Conservation (phyloP, 495 filamentous ascomycete species). For the Aspergillus asperescens region DNA sequence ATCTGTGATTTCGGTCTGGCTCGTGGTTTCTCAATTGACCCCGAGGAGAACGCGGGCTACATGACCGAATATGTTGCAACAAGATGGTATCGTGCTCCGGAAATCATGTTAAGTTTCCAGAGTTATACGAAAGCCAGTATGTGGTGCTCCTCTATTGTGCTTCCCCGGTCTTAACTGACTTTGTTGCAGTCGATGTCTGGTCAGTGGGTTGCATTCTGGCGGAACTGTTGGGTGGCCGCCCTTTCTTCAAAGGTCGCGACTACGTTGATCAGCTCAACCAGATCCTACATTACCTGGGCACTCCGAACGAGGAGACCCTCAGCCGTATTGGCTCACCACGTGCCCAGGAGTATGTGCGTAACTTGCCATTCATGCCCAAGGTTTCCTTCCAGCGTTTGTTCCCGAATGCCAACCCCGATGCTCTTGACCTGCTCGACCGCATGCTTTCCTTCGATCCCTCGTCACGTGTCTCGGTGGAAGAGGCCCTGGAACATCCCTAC, state of each 20-base stretch:
- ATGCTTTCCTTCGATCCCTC: conserved; percentile 98
- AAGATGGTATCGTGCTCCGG: conserved; percentile 96
- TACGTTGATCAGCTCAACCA: conserved; percentile 99
- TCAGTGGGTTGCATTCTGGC: conserved; percentile 97
- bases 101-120: conserved; percentile 99
- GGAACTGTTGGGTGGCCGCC: conserved; percentile 89
- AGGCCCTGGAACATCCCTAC: conserved; percentile 92
- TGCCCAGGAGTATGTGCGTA: conserved; percentile 97
- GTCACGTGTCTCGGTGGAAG: conserved; percentile 83
- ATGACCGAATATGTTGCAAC: conserved; percentile 99
- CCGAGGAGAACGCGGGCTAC: conserved; percentile 97
- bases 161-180: conserved; percentile 13
- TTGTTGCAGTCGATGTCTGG: conserved; percentile 85
- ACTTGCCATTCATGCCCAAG: conserved; percentile 94
- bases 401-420: conserved; percentile 92
- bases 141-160: conserved; percentile 33
- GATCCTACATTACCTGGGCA: conserved; percentile 96
- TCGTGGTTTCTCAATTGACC: conserved; percentile 91
- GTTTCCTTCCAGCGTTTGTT: conserved; percentile 82
- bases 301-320: conserved; percentile 91
- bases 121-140: conserved; percentile 99
- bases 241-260: conserved; percentile 98
- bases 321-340: conserved; percentile 91
- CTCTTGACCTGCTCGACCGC: conserved; percentile 85
- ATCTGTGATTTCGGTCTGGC: conserved; percentile 98